Evolutionary conservation across 352 stramenopile genomes (phyloP).

Genomic region (Pythium phragmiticola): DNA sequence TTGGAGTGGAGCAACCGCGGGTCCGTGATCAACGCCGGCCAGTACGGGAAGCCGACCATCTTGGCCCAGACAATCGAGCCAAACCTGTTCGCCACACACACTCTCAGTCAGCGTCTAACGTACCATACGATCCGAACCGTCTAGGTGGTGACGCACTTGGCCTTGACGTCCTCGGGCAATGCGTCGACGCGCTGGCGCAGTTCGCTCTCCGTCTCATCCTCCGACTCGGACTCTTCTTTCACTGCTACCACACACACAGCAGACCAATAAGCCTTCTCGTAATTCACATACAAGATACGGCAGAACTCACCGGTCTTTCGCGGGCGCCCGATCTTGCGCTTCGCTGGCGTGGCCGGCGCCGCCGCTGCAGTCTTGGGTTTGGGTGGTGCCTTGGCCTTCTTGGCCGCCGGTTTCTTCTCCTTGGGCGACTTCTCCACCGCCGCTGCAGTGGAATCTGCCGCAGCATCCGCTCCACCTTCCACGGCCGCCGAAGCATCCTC

Average conservation of each 20-base stretch:
- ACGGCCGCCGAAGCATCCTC: conserved; percentile 27
- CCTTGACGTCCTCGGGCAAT: conserved; percentile 57
- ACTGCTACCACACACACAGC: conserved; percentile 14
- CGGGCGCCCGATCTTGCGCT: conserved; percentile 39
- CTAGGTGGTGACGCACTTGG: conserved; percentile 35
- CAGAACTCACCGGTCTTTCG: conserved; percentile 36
- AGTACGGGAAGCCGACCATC: conserved; percentile 81
- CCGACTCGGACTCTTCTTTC: conserved; percentile 40
- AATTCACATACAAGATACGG: background rate
- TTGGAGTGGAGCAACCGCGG: conserved; percentile 46
- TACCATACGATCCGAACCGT: background rate
- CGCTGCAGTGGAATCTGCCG: background rate
- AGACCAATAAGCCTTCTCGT: conserved; percentile 1
- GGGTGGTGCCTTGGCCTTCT: conserved; percentile 18
- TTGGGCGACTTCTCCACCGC: conserved; percentile 13
- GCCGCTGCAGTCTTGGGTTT: conserved; percentile 6
- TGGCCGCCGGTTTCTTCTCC: conserved; percentile 14
- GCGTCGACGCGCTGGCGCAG: conserved; percentile 38
- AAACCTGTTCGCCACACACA: conserved; percentile 36
- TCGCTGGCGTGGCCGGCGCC: conserved; percentile 16
- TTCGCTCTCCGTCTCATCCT: conserved; percentile 36
- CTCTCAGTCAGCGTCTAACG: background rate
- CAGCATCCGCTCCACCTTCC: conserved; percentile 1
- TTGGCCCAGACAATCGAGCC: conserved; percentile 81
- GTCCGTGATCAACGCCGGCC: conserved; percentile 74